Base-by-base conservation (phyloP, 768 basidiomycete species). In the Daedaleopsis sinensis region DNA sequence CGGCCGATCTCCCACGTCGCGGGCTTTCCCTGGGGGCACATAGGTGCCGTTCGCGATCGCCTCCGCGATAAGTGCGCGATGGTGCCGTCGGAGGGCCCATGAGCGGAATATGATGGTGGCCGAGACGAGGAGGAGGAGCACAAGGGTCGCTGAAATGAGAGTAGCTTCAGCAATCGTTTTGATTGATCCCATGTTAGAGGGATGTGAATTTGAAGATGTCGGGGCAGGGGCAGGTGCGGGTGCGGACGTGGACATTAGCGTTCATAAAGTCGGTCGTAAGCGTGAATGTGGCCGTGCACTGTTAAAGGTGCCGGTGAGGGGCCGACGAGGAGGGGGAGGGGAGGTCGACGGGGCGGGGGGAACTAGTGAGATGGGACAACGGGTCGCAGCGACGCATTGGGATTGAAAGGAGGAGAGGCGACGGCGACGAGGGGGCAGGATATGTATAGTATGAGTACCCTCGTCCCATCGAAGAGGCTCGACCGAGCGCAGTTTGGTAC, bases 11-110 rank as follows among this genome's bases (percentile, higher is more conserved):
- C 74, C 75, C 19, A 80, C 64, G 24, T 71, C 27, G 27, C 4
- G 67, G 35, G 66, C 55, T n/a, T 70, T 54, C n/a, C 27, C 38
- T n/a, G 57, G 63, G 1, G 83, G 80, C 11, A 82, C 62, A 81
- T 84, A 88, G 8, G 86, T 85, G 10, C 87, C 87, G 59, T 85
- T 84, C 23, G 81, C 77, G 63, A 88, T 88, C 18, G 86, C 87
- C 61, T 88, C 85, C 55, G 83, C 85, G 36, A 88, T 76, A 67
- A 85, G 70, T 7, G 78, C 79, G 18, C 83, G 80, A 58, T 86
- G 84, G 4, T 89, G 81, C 15, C 86, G 74, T 3, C 89, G 80
- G n/a, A 89, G 77, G 43, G 89, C 62, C 59, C 88, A 79, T 21
- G 86, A 88, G 38, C 89, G 85, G 49, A 83, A 65, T 61, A 90